Percentiles rank a stretch among this genome's conserved stretches.
Evolutionary conservation across 1,284 basidiomycete species (phyloP).

Genomic region (Fomitiporia mediterranea): DNA sequence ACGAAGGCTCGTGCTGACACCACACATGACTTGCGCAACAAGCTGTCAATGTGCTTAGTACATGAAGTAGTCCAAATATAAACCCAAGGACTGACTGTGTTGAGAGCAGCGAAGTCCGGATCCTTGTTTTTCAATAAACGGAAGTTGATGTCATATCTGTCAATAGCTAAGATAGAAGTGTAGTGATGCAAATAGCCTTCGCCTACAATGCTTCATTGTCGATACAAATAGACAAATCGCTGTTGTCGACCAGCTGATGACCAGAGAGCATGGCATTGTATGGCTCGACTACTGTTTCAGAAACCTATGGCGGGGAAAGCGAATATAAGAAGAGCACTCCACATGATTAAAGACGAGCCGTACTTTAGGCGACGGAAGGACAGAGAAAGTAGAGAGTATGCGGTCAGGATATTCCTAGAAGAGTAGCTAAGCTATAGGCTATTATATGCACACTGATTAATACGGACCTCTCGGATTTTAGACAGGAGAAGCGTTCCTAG

Average conservation of each 20-base stretch:
- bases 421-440: conserved; percentile 28
- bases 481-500: conserved; percentile 79
- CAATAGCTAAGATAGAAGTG: not conserved
- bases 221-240: conserved; percentile 86
- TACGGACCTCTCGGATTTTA: conserved; percentile 72
- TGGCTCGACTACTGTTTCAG: conserved; percentile 94
- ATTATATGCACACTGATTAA: conserved; percentile 23
- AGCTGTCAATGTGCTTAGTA: conserved; percentile 40
- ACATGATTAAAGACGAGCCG: not conserved
- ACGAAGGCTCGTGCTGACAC: conserved; percentile 83
- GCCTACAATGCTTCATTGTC: conserved; percentile 90
- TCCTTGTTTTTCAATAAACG: conserved; percentile 69
- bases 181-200: conserved; percentile 2
- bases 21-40: conserved; percentile 84
- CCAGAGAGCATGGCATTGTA: conserved; percentile 90
- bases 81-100: conserved; percentile 51
- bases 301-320: conserved; percentile 53
- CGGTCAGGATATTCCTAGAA: conserved; percentile 83
- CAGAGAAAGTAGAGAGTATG: conserved; percentile 91
- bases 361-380: conserved; percentile 87
- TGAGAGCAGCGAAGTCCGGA: conserved; percentile 75
- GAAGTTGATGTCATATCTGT: conserved; percentile 71
- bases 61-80: conserved; percentile 14
- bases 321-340: not conserved
- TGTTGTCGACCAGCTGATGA: conserved; percentile 89